These are phyloP conservation scores for Adenanthera pavonina DNA, from an alignment of 306 rosid species.

Conservation along the genomic window DNA sequence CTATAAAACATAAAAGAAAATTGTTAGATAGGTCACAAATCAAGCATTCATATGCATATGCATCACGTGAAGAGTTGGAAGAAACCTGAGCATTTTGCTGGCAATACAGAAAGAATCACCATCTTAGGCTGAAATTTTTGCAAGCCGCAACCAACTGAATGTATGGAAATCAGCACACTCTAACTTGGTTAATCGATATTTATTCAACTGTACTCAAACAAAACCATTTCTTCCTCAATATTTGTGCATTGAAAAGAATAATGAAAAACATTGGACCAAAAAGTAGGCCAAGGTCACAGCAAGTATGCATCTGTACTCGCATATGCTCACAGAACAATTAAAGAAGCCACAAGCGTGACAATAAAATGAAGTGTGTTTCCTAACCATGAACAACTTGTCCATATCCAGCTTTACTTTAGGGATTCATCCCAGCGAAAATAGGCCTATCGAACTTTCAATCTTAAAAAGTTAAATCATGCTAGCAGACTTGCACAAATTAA, in stretches of 20 bases:
- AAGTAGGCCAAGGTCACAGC: background rate
- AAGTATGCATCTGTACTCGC: background rate
- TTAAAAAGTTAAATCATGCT: background rate
- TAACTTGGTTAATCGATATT: slow-evolving; percentile 24
- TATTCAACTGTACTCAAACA: background rate
- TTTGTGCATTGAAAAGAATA: slow-evolving; percentile 3
- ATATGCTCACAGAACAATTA: background rate
- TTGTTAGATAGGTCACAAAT: slow-evolving; percentile 29
- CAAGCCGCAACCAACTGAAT: slow-evolving; percentile 20
- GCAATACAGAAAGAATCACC: slow-evolving; percentile 45
- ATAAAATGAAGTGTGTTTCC: no score
- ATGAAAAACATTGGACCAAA: slow-evolving; percentile 4
- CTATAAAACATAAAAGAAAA: slow-evolving; percentile 41
- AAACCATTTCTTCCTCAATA: slow-evolving; percentile 19
- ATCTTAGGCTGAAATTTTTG: slow-evolving; percentile 44
- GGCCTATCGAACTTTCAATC: background rate
- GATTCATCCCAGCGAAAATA: no score
- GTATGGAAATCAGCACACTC: slow-evolving; percentile 30
- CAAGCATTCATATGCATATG: slow-evolving; percentile 1
- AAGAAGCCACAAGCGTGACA: no score
- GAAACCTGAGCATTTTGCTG: slow-evolving; percentile 52
- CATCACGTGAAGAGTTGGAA: background rate
- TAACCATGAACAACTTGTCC: no score
- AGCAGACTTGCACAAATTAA: background rate
- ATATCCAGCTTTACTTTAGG: no score